These are phyloP conservation scores for Penicillium sp. DNA, from an alignment of 2,329 filamentous ascomycete species.

Conservation along the genomic window DNA sequence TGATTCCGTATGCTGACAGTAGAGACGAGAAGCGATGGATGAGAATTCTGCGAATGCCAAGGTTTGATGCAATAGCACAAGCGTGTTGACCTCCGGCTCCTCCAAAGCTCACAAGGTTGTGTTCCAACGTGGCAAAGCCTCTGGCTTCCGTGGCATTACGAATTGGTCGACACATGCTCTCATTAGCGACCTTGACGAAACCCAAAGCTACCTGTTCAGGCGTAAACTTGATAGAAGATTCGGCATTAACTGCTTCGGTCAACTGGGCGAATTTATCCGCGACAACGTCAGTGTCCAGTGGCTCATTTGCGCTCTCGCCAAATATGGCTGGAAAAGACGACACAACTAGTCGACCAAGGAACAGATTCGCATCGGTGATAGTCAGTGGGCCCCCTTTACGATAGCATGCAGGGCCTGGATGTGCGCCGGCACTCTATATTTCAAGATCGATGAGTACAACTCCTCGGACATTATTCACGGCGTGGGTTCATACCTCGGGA, in stretches of 20 bases:
- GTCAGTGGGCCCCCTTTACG: conserved; percentile 83
- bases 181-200: conserved; percentile 41
- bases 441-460: neutral
- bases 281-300: conserved; percentile 68
- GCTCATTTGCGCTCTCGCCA: conserved; percentile 75
- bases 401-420: conserved; percentile 87
- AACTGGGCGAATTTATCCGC: conserved; percentile 67
- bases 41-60: conserved; percentile 76
- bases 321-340: conserved; percentile 95
- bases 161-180: conserved; percentile 63
- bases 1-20: conserved; percentile 90
- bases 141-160: conserved; percentile 87
- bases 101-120: conserved; percentile 87
- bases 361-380: conserved; percentile 86
- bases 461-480: conserved; percentile 15
- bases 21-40: conserved; percentile 85
- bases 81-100: conserved; percentile 89
- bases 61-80: conserved; percentile 75
- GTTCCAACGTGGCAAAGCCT: conserved; percentile 84
- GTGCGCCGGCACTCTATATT: conserved; percentile 70
- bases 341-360: conserved; percentile 74
- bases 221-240: conserved; percentile 35
- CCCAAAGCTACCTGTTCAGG: conserved; percentile 37
- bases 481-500: conserved; percentile 52
- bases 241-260: conserved; percentile 70